Conservation (phyloP, 169 alveolate species). For the Plasmodium berghei region DNA sequence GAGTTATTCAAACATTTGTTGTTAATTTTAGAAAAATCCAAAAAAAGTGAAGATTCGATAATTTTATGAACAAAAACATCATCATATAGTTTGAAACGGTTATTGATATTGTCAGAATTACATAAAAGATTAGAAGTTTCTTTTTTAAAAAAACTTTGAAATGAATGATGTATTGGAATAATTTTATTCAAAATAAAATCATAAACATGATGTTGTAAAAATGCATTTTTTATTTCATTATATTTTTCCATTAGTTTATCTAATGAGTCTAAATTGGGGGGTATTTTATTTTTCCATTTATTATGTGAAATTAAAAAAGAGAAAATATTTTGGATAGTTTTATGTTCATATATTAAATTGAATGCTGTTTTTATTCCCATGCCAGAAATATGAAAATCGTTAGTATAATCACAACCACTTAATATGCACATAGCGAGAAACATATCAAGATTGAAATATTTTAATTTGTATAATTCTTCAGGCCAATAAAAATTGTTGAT, state of each 20-base stretch:
- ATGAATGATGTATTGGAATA: slow-evolving; percentile 41
- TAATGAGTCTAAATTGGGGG: slow-evolving; percentile 73
- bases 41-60: slow-evolving; percentile 13
- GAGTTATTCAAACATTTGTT: slow-evolving; percentile 26
- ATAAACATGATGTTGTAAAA: slow-evolving; percentile 83
- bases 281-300: slow-evolving; percentile 83
- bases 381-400: slow-evolving; percentile 85
- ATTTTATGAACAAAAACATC: slow-evolving; percentile 16
- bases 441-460: slow-evolving; percentile 81
- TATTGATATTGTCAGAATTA: too few species aligned
- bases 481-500: slow-evolving; percentile 67
- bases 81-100: not conserved
- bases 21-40: not conserved
- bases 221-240: slow-evolving; percentile 79
- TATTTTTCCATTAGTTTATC: slow-evolving; percentile 78
- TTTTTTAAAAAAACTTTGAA: slow-evolving; percentile 28
- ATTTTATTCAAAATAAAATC: slow-evolving; percentile 69
- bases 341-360: slow-evolving; percentile 77
- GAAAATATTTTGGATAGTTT: slow-evolving; percentile 74
- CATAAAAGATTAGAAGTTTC: not conserved
- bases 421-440: slow-evolving; percentile 85
- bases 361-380: slow-evolving; percentile 87
- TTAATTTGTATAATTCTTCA: slow-evolving; percentile 74
- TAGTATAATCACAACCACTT: slow-evolving; percentile 86
- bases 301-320: slow-evolving; percentile 54